Evolutionary conservation across 2,329 filamentous ascomycete genomes (phyloP), one percentile per base, ranked within the genome.

Genomic region (Exophiala sp.): DNA sequence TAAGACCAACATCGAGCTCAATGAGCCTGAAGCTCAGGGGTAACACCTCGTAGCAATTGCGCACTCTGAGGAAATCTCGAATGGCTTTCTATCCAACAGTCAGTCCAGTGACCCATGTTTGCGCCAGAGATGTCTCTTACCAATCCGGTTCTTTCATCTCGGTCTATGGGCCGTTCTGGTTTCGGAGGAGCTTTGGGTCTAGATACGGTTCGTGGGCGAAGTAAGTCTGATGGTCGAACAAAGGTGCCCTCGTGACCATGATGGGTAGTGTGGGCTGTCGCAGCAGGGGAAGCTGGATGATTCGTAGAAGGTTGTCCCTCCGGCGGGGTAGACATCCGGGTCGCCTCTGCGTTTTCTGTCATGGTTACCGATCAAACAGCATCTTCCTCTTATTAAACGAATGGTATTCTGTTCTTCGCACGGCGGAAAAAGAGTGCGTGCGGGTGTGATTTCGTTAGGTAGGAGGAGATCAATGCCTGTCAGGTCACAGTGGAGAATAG

Each of bases 11-110:
- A 72, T 99, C 95, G 70, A 99, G 89, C 61, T 96, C 84, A 67
- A 99, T 95, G 51, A 99, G 84, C 60, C 94, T 88, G 74, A 95
- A 99, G 63, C 91, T 96, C 57, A 99, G 83, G 14, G 94, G 94
- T 44, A 99, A 81, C 63, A 99, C 94, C 75, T 99, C 94, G 78
- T 99, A 99, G 71, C 91, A 96, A 34, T 90, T 97, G 68, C 94
- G 87, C 64, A 95, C 87, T 73, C 91, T 95, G 69, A 99, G 85
- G 75, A 99, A 99, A 65, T 96, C 89, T 72, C 94, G 88, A 66
- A 97, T 91, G 60, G 88, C 87, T 77, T 86, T 86, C 91, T 95
- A 73, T 62, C 14, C 18, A 18, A 11, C 39, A 20, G 29, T 61
- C 40, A 58, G 48, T 53, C n/a, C 34, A 8, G 33, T 5, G 10